A percentile compares a stretch with the other conserved stretches of the same genome.
These are phyloP conservation scores for Protomyces inundatus DNA, from an alignment of 1,139 yeast species.

Conservation along the genomic window DNA sequence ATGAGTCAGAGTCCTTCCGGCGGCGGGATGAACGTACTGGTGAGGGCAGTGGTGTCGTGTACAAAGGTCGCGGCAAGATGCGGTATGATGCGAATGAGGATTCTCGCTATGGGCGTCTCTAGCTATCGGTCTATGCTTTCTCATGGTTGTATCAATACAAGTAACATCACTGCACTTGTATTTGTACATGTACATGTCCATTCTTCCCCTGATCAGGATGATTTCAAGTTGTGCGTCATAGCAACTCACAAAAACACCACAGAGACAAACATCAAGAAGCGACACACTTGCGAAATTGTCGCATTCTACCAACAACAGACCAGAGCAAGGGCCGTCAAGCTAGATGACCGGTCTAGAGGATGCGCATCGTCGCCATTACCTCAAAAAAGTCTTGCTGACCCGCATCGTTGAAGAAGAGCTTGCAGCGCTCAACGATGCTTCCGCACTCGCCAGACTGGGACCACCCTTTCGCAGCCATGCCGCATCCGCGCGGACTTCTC, in stretches of 20 bases:
- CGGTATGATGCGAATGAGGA: background rate
- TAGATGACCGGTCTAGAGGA: slow-evolving; percentile 37
- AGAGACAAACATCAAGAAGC: no score
- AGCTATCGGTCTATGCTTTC: background rate
- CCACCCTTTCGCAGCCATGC: slow-evolving; percentile 55
- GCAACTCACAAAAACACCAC: no score
- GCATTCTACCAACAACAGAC: no score
- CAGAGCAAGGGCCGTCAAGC: no score
- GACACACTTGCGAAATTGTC: no score
- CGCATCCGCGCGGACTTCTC: background rate
- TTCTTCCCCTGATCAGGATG: no score
- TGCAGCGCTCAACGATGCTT: slow-evolving; percentile 51
- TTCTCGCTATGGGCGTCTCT: slow-evolving; percentile 10
- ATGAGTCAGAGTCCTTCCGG: background rate
- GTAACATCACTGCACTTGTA: no score
- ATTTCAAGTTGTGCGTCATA: no score
- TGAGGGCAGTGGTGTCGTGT: background rate
- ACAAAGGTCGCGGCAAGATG: slow-evolving; percentile 24
- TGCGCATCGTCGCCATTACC: slow-evolving; percentile 64
- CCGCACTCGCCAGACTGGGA: slow-evolving; percentile 62
- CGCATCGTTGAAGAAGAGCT: slow-evolving; percentile 60
- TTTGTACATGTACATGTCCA: no score
- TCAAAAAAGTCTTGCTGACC: slow-evolving; percentile 71
- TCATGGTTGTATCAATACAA: no score
- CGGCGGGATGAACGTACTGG: background rate